Evolutionary conservation across 73 alveolate genomes (phyloP).

Genomic region (Durusdinium trenchii): DNA sequence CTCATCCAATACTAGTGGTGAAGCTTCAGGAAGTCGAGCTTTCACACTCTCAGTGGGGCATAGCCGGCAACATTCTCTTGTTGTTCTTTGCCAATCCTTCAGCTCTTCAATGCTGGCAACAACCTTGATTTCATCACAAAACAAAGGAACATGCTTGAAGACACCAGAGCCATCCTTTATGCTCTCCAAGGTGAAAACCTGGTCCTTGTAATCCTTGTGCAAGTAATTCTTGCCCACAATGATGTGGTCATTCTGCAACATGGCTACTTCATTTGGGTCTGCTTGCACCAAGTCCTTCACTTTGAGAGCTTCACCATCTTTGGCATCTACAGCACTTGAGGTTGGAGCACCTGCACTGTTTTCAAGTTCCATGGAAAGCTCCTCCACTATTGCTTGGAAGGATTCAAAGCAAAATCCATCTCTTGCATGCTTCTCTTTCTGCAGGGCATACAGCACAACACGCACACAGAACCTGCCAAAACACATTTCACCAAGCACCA

Average conservation of each 20-base stretch:
- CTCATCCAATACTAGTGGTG: not conserved
- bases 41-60: not conserved
- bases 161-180: not conserved
- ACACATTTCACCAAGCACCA: not conserved
- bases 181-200: not conserved
- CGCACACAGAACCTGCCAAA: conserved; percentile 18
- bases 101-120: not conserved
- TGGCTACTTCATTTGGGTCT: not conserved
- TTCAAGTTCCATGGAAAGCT: not conserved
- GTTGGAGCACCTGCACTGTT: no score
- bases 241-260: not conserved
- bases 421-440: not conserved
- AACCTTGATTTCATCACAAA: not conserved
- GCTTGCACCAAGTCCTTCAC: not conserved
- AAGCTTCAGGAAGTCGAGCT: not conserved
- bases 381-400: not conserved
- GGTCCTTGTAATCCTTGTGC: not conserved
- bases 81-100: not conserved
- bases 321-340: not conserved
- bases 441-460: not conserved
- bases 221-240: not conserved
- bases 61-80: not conserved
- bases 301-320: not conserved
- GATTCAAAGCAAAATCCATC: not conserved
- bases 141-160: not conserved